These are phyloP conservation scores for Styphnolobium japonicum DNA, from an alignment of 306 rosid genomes.

Conservation along the genomic window DNA sequence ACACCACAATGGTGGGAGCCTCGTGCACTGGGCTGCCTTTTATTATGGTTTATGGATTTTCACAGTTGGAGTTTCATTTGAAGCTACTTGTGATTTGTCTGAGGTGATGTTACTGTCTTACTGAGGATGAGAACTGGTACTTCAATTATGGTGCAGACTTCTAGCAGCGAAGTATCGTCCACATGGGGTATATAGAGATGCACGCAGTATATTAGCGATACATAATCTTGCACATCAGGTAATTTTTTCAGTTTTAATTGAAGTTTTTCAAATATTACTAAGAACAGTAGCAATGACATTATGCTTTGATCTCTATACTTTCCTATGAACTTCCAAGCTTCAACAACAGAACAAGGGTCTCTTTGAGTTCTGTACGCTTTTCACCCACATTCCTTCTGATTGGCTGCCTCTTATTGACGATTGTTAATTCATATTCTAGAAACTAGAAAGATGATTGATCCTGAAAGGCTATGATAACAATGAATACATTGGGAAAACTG, in stretches of 20 bases:
- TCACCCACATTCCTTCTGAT: background rate
- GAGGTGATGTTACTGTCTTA: conserved; percentile 23
- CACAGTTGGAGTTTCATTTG: conserved; percentile 7
- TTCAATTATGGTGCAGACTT: conserved; percentile 60
- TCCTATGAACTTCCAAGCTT: conserved; percentile 1
- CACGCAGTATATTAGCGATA: conserved; percentile 78
- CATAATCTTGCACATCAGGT: conserved; percentile 94
- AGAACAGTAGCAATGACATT: conserved; percentile 1
- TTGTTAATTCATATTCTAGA: background rate
- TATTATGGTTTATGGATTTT: conserved; percentile 11
- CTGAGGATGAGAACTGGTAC: conserved; percentile 1
- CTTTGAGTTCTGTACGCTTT: background rate
- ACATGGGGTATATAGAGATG: conserved; percentile 74
- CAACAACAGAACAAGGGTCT: background rate
- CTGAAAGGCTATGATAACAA: background rate
- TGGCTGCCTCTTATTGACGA: conserved; percentile 2
- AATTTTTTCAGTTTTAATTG: conserved; percentile 1
- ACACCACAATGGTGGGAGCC: no score
- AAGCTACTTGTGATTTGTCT: conserved; percentile 7
- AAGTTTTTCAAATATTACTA: background rate
- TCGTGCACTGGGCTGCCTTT: no score
- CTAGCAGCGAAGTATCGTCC: conserved; percentile 87
- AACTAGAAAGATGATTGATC: background rate
- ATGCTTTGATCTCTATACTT: background rate
- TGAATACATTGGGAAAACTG: background rate